These are phyloP conservation scores for Aspergillus japonicus DNA, from an alignment of 2,329 filamentous ascomycete species.

Conservation along the genomic window DNA sequence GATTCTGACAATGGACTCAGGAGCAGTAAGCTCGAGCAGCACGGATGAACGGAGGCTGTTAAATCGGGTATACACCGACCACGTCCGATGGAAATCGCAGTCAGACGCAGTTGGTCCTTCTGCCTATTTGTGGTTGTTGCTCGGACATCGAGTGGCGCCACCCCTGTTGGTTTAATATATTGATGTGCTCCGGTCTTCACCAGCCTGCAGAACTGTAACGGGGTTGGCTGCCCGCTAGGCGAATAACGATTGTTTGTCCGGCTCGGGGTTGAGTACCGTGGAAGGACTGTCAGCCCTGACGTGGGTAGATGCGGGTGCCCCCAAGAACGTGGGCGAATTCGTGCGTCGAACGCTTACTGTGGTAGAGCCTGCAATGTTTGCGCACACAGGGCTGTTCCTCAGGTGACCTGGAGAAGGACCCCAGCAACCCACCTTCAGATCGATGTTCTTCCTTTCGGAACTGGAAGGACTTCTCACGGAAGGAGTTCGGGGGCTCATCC, in stretches of 20 bases:
- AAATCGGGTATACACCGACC: background rate
- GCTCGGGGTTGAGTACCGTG: background rate
- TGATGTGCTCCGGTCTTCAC: background rate
- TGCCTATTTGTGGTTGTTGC: background rate
- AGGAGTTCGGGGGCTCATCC: background rate
- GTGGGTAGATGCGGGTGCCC: background rate
- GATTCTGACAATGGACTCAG: background rate
- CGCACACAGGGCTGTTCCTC: background rate
- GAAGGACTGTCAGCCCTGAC: background rate
- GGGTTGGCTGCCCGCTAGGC: background rate
- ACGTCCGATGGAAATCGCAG: background rate
- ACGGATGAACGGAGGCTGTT: slow-evolving; percentile 5
- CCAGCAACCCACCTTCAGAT: background rate
- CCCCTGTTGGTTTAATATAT: background rate
- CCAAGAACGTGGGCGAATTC: background rate
- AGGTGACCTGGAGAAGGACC: background rate
- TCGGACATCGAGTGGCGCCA: background rate
- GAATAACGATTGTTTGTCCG: background rate
- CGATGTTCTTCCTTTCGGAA: background rate
- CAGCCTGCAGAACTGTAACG: background rate
- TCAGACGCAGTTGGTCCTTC: background rate
- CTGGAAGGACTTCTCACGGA: background rate
- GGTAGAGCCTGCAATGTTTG: background rate
- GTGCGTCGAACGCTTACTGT: background rate
- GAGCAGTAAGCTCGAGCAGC: slow-evolving; percentile 4